These are phyloP conservation scores for Bipolaris bicolor DNA, from an alignment of 2,329 filamentous ascomycete genomes.

Conservation along the genomic window DNA sequence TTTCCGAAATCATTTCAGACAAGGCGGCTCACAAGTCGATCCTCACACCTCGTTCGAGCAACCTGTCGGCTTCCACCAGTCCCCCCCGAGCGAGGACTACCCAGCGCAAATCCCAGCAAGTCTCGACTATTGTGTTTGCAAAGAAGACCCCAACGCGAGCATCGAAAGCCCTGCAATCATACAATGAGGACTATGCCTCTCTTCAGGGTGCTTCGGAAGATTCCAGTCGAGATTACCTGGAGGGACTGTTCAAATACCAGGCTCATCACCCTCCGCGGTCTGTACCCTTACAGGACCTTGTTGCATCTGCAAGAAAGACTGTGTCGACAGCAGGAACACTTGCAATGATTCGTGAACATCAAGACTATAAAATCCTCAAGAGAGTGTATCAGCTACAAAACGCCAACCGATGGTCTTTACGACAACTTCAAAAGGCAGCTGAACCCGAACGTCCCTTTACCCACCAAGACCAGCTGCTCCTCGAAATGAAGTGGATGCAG, in stretches of 20 bases:
- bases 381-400: conserved; percentile 91
- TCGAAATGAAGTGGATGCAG: conserved; percentile 97
- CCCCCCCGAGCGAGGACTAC: conserved; percentile 31
- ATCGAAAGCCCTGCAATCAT: conserved; percentile 41
- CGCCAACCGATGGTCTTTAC: conserved; percentile 87
- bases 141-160: conserved; percentile 58
- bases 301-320: conserved; percentile 86
- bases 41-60: conserved; percentile 47
- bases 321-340: conserved; percentile 85
- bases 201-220: conserved; percentile 56
- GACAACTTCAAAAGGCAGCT: conserved; percentile 82
- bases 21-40: conserved; percentile 55
- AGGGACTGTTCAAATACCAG: conserved; percentile 64
- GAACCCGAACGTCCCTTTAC: conserved; percentile 79
- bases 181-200: conserved; percentile 50
- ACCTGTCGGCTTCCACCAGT: conserved; percentile 33
- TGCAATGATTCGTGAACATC: conserved; percentile 81
- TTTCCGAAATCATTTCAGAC: conserved; percentile 73
- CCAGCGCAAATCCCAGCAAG: conserved; percentile 61
- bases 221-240: conserved; percentile 63
- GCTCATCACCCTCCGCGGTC: conserved; percentile 64
- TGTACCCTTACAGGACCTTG: conserved; percentile 68
- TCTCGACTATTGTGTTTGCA: conserved; percentile 79
- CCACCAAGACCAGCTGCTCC: conserved; percentile 84
- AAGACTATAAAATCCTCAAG: conserved; percentile 84